phyloP scores from a whole-genome alignment of 352 stramenopile species.

The Globisporangium echinulatum region DNA sequence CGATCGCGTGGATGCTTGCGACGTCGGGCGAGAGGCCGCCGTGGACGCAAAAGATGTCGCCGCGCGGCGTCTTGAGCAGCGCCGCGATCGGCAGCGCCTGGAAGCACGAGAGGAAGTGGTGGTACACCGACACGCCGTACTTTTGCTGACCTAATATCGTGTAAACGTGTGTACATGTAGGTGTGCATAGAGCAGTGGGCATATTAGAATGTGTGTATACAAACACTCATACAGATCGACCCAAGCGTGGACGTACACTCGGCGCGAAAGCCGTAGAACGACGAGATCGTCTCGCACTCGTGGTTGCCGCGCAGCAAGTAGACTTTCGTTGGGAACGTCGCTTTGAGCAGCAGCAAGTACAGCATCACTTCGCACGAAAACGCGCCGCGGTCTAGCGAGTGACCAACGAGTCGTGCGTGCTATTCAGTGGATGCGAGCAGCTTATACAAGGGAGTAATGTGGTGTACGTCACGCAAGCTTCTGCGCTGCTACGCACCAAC shows the following conservation, averaged over 20 bases:
- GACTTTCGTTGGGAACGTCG: constrained; percentile 49
- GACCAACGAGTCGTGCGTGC: not conserved
- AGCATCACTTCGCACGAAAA: constrained; percentile 84
- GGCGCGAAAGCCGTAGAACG: constrained; percentile 78
- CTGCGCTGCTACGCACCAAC: constrained; percentile 27
- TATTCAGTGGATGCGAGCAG: not conserved
- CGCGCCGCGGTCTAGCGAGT: constrained; percentile 41
- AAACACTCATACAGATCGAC: not conserved
- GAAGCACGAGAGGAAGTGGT: constrained; percentile 79
- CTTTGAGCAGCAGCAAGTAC: constrained; percentile 69
- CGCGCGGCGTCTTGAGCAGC: constrained; percentile 35
- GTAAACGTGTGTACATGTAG: not conserved
- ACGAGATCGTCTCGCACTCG: constrained; percentile 83
- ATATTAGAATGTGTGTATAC: not conserved
- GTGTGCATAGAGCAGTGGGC: not conserved
- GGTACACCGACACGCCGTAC: constrained; percentile 76
- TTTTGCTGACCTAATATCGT: constrained; percentile 39
- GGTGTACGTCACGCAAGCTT: not conserved
- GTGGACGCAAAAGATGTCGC: constrained; percentile 64
- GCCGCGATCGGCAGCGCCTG: constrained; percentile 62
- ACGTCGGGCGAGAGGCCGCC: constrained; percentile 60
- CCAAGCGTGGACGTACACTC: constrained; percentile 37
- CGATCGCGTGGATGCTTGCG: constrained; percentile 41
- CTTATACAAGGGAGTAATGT: no score
- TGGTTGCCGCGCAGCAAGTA: constrained; percentile 74